phyloP scores from a whole-genome alignment of 2,329 filamentous ascomycete species.

The Mariannaea sp. region DNA sequence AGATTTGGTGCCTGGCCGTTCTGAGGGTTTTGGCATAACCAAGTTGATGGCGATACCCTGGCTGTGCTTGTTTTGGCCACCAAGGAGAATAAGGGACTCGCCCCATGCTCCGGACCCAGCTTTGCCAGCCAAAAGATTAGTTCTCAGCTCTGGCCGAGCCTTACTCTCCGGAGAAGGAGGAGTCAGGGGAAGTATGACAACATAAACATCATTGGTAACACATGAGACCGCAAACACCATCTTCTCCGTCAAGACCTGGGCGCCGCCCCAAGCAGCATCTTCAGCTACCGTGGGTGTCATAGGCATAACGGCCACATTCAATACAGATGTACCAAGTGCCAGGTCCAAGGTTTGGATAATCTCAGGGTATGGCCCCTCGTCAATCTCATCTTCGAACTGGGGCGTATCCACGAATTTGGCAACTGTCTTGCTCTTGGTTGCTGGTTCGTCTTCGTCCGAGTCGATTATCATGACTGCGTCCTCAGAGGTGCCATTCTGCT shows the following conservation, averaged over 20 bases:
- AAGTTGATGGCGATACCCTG: constrained; percentile 62
- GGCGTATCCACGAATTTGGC: constrained; percentile 57
- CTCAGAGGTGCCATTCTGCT: constrained; percentile 56
- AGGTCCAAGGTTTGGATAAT: constrained; percentile 66
- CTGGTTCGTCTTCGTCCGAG: constrained; percentile 61
- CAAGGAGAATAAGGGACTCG: constrained; percentile 59
- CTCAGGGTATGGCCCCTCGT: constrained; percentile 57
- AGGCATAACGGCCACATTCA: constrained; percentile 61
- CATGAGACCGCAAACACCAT: constrained; percentile 67
- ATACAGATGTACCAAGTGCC: constrained; percentile 59
- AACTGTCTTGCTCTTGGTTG: constrained; percentile 41
- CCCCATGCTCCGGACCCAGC: constrained; percentile 68
- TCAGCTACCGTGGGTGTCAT: constrained; percentile 54
- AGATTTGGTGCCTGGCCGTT: constrained; percentile 43
- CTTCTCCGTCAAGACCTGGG: constrained; percentile 57
- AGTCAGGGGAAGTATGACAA: constrained; percentile 64
- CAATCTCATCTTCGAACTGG: constrained; percentile 59
- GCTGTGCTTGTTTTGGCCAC: constrained; percentile 57
- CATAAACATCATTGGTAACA: constrained; percentile 59
- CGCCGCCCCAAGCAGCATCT: constrained; percentile 53
- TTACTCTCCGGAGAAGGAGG: constrained; percentile 66
- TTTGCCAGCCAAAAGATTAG: constrained; percentile 56
- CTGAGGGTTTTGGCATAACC: constrained; percentile 49
- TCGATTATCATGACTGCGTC: constrained; percentile 67
- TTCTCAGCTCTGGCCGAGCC: constrained; percentile 56